Evolutionary conservation across 164 flowering plant genomes (phyloP).

Genomic region (Amborella trichopoda): DNA sequence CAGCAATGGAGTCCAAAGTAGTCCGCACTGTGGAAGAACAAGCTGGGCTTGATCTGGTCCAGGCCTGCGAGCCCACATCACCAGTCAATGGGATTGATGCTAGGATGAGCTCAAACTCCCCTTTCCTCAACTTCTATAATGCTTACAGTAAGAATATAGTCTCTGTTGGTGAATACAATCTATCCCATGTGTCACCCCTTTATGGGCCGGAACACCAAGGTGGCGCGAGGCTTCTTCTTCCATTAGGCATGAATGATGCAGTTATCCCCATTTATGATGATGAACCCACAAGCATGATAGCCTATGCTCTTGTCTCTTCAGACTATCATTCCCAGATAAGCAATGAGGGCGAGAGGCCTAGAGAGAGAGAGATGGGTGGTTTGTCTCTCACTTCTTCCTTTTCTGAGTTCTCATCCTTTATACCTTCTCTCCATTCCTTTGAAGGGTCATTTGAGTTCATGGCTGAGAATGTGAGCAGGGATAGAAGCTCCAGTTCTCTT

Average conservation of each 20-base stretch:
- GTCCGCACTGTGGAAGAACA: conserved; percentile 20
- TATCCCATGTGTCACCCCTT: conserved; percentile 56
- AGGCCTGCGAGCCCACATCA: conserved; percentile 17
- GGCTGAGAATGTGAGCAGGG: too few species aligned
- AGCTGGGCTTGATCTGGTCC: conserved; percentile 16
- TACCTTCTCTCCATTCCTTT: too few species aligned
- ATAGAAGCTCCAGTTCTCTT: too few species aligned
- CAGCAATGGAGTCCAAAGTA: background rate
- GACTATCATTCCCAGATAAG: conserved; percentile 58
- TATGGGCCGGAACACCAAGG: conserved; percentile 47
- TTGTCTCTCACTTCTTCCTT: too few species aligned
- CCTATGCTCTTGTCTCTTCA: background rate
- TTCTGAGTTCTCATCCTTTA: too few species aligned
- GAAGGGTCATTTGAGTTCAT: too few species aligned
- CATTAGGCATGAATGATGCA: conserved; percentile 66
- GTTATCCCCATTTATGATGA: conserved; percentile 88
- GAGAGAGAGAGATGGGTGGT: too few species aligned
- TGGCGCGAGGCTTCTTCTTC: conserved; percentile 65
- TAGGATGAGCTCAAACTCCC: conserved; percentile 47
- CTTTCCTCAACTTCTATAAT: conserved; percentile 57
- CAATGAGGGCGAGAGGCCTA: conserved; percentile 50
- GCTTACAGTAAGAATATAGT: conserved; percentile 51
- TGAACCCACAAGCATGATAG: conserved; percentile 5
- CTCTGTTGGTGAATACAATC: conserved; percentile 42
- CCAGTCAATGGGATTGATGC: conserved; percentile 34